Evolutionary conservation across 345 rosid species (phyloP), one percentile per base, ranked within the genome.

Genomic region (Triadica sebifera): DNA sequence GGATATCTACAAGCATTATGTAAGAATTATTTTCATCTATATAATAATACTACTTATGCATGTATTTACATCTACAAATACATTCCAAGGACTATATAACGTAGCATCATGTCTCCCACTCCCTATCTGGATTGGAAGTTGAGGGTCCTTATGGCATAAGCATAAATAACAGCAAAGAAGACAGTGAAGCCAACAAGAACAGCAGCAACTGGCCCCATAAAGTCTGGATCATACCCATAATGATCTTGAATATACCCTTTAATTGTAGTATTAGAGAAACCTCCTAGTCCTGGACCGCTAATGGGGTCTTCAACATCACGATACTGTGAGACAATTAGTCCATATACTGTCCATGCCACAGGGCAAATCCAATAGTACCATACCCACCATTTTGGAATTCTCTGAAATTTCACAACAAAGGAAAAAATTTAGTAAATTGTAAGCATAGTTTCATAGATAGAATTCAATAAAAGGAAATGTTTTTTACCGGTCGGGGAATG

Each of bases 341-440:
- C 85, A 61, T 79, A 74, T 4, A 82, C 66, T 8, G 82, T 71
- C 85, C 82, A 82, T 66, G 85, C 76, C 11, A 72, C 73, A 1
- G 85, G 82, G 69, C 78, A 76, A 17, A 79, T 12, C 67, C 76
- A 82, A 47, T 79, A 79, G 76, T 59, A 74, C 82, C 82, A 76
- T 0, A 74, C 10, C 82, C 82, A 82, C 85, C 85, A 82, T 51
- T 79, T 76, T 20, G 85, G 85, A 73, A 82, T 79, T 19, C 24
- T 75, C 78, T 76, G 74, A 24, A 64, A 12, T 61, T 61, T 29
- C 17, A 22, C 20, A 55, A 55, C 11, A 57, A 20, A 29, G 0
- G 34, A 29, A 50, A 1, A 12, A 47, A 22, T 12, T 13, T 47
- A 47, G 24, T 47, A 13, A 61, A 19, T 24, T 3, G 39, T 8